phyloP scores from a whole-genome alignment of 75 land plant species.

The Adiantum capillusveneris region DNA sequence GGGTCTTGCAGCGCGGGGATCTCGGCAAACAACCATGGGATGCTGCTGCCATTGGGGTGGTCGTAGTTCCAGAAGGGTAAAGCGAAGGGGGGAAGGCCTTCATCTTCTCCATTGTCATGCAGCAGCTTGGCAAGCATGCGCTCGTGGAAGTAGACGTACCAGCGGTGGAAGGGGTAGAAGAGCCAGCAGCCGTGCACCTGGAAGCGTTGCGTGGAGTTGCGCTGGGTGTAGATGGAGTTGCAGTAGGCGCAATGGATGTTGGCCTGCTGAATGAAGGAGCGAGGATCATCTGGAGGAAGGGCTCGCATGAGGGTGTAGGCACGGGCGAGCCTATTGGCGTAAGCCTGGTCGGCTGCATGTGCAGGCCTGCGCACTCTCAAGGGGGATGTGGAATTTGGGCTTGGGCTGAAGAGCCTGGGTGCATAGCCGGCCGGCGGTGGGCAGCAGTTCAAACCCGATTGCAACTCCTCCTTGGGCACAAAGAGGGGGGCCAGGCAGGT shows the following conservation, averaged over 20 bases:
- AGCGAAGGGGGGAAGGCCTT: conserved; percentile 5
- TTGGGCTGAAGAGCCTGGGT: background rate
- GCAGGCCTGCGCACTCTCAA: conserved; percentile 46
- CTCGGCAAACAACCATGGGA: conserved; percentile 6
- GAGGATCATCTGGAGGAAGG: conserved; percentile 43
- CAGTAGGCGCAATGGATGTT: conserved; percentile 56
- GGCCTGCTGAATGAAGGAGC: conserved; percentile 45
- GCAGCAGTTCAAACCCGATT: background rate
- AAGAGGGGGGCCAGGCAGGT: background rate
- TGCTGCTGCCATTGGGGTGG: conserved; percentile 14
- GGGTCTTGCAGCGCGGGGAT: conserved; percentile 34
- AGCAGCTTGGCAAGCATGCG: conserved; percentile 31
- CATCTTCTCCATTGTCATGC: conserved; percentile 20
- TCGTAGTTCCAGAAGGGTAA: conserved; percentile 66
- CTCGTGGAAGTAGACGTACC: conserved; percentile 28
- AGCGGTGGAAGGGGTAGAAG: conserved; percentile 39
- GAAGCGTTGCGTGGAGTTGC: conserved; percentile 6
- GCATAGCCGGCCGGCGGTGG: background rate
- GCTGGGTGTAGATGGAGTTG: conserved; percentile 37
- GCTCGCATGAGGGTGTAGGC: conserved; percentile 43
- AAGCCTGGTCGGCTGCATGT: conserved; percentile 32
- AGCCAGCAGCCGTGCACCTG: conserved; percentile 24
- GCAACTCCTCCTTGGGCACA: background rate
- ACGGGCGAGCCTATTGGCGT: conserved; percentile 34
- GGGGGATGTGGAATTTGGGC: conserved; percentile 4